Conservation (phyloP, 2,329 filamentous ascomycete genomes). For the Grosmannia serpens region DNA sequence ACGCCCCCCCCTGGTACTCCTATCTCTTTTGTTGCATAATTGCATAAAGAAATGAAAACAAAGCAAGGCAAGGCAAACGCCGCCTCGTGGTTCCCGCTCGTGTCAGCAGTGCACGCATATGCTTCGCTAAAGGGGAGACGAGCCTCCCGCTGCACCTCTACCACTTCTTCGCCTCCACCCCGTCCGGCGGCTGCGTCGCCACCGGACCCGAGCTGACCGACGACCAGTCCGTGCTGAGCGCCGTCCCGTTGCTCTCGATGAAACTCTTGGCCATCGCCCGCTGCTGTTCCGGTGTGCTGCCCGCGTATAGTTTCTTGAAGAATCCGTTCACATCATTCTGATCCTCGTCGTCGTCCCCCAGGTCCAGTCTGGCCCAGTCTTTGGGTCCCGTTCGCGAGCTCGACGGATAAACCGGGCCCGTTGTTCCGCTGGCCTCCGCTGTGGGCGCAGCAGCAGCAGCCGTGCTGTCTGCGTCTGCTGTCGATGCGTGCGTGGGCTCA, state of each 20-base stretch:
- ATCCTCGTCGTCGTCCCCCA: constrained; percentile 42
- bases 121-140: too few species aligned
- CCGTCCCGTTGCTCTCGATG: constrained; percentile 84
- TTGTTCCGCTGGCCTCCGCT: neutral
- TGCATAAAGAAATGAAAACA: neutral
- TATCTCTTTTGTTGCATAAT: too few species aligned
- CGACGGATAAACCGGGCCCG: constrained; percentile 54
- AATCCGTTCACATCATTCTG: constrained; percentile 61
- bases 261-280: constrained; percentile 98
- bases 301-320: constrained; percentile 82
- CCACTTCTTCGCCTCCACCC: constrained; percentile 68
- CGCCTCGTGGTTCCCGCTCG: too few species aligned
- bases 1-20: too few species aligned
- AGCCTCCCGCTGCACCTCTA: constrained; percentile 4
- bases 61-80: too few species aligned
- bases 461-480: neutral
- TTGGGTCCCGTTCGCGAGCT: constrained; percentile 76
- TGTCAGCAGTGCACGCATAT: too few species aligned
- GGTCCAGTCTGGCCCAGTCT: constrained; percentile 75
- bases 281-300: constrained; percentile 64
- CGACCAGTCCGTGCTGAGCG: constrained; percentile 82
- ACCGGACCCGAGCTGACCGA: constrained; percentile 66
- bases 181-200: constrained; percentile 62
- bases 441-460: neutral
- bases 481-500: neutral